Conservation (phyloP, 768 basidiomycete species). For the Suillus variegatus region DNA sequence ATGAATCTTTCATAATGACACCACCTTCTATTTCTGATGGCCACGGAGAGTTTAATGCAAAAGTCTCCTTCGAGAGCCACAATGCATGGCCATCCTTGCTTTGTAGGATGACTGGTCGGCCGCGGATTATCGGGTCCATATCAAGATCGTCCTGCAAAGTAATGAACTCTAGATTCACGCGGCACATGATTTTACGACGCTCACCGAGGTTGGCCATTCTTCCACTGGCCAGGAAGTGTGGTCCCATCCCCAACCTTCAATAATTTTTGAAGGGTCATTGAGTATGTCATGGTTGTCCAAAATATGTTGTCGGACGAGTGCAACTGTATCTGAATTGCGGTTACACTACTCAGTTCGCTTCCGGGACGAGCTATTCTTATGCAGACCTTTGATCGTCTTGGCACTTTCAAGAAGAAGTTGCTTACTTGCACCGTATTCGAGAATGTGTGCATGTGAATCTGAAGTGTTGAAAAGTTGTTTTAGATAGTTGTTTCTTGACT, state of each 20-base stretch:
- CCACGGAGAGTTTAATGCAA: conserved; percentile 59
- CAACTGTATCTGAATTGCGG: conserved; percentile 56
- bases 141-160: conserved; percentile 66
- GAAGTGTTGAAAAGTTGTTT: conserved; percentile 5
- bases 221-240: conserved; percentile 72
- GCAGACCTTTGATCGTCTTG: conserved; percentile 54
- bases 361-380: too few species aligned
- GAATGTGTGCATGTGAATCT: conserved; percentile 81
- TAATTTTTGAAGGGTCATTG: conserved; percentile 56
- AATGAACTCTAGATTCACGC: neutral
- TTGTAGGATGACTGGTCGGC: conserved; percentile 73
- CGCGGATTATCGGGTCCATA: conserved; percentile 62
- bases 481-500: neutral
- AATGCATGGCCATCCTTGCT: conserved; percentile 89
- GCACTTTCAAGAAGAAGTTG: conserved; percentile 67
- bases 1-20: conserved; percentile 65
- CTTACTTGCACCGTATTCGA: conserved; percentile 73
- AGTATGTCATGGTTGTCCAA: conserved; percentile 55
- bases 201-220: conserved; percentile 69
- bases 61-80: conserved; percentile 74
- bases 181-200: conserved; percentile 22
- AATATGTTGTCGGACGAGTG: conserved; percentile 62
- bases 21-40: conserved; percentile 80
- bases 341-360: conserved; percentile 1
- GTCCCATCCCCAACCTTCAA: conserved; percentile 90